These are phyloP conservation scores for Keithomyces neogunnii DNA, from an alignment of 2,329 filamentous ascomycete species.

Conservation along the genomic window DNA sequence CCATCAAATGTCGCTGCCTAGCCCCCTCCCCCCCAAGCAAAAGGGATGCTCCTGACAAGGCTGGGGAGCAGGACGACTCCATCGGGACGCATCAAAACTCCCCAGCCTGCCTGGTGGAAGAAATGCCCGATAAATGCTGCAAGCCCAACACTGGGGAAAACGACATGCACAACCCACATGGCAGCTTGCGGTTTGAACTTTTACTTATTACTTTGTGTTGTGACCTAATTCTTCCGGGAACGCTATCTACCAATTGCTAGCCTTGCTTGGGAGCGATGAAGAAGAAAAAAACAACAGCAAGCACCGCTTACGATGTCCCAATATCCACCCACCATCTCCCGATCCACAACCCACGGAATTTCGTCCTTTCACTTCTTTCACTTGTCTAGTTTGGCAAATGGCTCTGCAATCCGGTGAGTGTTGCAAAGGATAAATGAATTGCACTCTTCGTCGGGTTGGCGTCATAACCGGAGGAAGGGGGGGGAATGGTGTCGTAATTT, in stretches of 20 bases:
- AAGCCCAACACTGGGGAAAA: too few species aligned
- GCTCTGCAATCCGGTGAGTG: neutral
- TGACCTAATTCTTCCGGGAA: constrained; percentile 10
- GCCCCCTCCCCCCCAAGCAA: too few species aligned
- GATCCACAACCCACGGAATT: constrained; percentile 4
- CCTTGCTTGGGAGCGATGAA: neutral
- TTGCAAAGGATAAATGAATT: neutral
- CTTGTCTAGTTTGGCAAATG: constrained; percentile 3
- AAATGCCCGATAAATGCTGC: neutral
- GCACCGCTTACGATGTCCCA: constrained; percentile 1
- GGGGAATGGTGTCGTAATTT: neutral
- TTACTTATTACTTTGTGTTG: constrained; percentile 10
- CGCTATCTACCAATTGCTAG: constrained; percentile 8
- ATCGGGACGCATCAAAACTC: too few species aligned
- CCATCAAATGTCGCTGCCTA: too few species aligned
- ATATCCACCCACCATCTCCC: constrained; percentile 1
- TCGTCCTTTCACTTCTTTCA: neutral
- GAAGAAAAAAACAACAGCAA: constrained; percentile 4
- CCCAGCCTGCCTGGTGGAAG: too few species aligned
- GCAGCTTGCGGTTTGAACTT: neutral
- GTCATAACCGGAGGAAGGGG: neutral
- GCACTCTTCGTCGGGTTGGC: neutral
- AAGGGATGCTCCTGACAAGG: too few species aligned
- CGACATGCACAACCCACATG: too few species aligned
- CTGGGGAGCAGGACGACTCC: too few species aligned